Percentiles rank a stretch among this genome's conserved stretches.
These are phyloP conservation scores for Edaphochlamys debaryana DNA, from an alignment of 139 green algal species.

Conservation along the genomic window DNA sequence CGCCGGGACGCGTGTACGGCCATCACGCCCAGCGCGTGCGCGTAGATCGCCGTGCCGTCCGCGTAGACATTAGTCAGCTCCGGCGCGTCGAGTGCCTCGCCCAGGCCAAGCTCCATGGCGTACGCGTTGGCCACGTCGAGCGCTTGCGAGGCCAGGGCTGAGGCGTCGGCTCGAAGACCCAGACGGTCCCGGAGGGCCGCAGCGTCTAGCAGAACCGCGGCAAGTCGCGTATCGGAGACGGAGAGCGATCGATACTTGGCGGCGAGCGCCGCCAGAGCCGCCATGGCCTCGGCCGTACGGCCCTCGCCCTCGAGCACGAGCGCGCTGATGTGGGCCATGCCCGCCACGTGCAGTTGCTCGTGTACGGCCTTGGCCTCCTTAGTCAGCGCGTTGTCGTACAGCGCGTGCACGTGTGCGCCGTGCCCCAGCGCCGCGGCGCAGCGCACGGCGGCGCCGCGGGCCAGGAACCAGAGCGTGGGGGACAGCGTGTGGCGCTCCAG, in stretches of 20 bases:
- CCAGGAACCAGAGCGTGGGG: constrained; percentile 45
- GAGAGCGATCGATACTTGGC: constrained; percentile 22
- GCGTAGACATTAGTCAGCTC: constrained; percentile 61
- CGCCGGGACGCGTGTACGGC: not conserved
- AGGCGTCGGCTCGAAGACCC: constrained; percentile 37
- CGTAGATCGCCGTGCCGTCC: constrained; percentile 41
- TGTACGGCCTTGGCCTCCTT: not conserved
- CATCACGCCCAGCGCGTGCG: constrained; percentile 3
- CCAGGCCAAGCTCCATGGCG: constrained; percentile 41
- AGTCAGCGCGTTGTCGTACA: not conserved
- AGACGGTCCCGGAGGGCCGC: constrained; percentile 38
- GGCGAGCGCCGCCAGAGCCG: constrained; percentile 17
- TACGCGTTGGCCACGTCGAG: constrained; percentile 8
- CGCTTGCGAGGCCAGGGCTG: constrained; percentile 15
- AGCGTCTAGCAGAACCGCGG: constrained; percentile 33
- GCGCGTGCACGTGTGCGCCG: not conserved
- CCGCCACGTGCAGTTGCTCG: not conserved
- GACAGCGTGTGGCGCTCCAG: constrained; percentile 43
- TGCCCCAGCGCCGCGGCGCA: constrained; percentile 40
- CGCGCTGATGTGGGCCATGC: constrained; percentile 21
- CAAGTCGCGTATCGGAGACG: constrained; percentile 35
- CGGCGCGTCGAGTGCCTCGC: constrained; percentile 32
- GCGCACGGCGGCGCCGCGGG: not conserved
- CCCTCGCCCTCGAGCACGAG: constrained; percentile 22
- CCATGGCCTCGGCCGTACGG: constrained; percentile 41